Conservation (phyloP, 2,329 filamentous ascomycete species). For the Fusarium avenaceum region DNA sequence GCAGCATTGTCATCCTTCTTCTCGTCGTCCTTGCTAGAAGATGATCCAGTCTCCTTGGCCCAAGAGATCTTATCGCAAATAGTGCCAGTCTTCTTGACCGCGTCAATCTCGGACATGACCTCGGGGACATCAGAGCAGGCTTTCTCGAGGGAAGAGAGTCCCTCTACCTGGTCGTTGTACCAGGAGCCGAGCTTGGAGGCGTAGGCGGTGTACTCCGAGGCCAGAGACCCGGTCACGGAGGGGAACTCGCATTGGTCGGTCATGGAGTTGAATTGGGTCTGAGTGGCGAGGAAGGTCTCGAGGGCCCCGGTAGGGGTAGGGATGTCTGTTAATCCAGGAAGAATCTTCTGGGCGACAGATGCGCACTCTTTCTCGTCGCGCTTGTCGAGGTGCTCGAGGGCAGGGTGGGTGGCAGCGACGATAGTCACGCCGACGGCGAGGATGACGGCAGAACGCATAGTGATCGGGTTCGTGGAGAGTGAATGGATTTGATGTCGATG, state of each 20-base stretch:
- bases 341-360: constrained; percentile 35
- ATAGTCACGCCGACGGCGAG: constrained; percentile 24
- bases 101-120: constrained; percentile 23
- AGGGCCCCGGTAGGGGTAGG: constrained; percentile 42
- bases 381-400: constrained; percentile 25
- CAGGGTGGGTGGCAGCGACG: constrained; percentile 23
- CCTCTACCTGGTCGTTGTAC: constrained; percentile 36
- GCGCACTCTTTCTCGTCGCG: constrained; percentile 40
- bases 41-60: constrained; percentile 28
- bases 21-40: constrained; percentile 10
- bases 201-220: constrained; percentile 48
- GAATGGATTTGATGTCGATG: background rate
- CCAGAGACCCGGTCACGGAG: constrained; percentile 47
- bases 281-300: constrained; percentile 33
- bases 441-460: constrained; percentile 30
- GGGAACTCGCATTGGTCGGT: constrained; percentile 48
- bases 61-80: constrained; percentile 29
- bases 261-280: constrained; percentile 38
- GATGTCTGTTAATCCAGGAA: constrained; percentile 39
- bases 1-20: constrained; percentile 12
- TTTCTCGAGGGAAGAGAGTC: constrained; percentile 38
- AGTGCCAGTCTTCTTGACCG: background rate
- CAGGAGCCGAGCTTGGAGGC: constrained; percentile 42
- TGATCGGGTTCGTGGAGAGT: background rate
- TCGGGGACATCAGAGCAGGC: constrained; percentile 51